Conservation (phyloP, 768 basidiomycete genomes). For the Termitomyces sp. region DNA sequence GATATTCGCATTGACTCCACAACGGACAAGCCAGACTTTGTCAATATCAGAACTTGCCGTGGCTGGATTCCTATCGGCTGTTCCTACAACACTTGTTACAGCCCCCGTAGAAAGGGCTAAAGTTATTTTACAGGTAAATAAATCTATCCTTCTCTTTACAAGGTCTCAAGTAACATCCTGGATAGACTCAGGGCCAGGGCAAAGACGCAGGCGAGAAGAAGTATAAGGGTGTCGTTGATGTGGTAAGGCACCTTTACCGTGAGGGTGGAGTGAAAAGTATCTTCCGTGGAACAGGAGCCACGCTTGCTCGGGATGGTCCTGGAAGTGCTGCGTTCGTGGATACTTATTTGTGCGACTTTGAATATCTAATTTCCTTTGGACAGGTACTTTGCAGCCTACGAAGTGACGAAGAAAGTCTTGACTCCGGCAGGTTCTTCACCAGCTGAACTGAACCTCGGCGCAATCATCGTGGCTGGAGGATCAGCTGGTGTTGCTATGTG, state of each 20-base stretch:
- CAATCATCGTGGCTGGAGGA: conserved; percentile 89
- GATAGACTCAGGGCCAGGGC: conserved; percentile 86
- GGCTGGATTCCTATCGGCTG: conserved; percentile 91
- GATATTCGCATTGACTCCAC: conserved; percentile 75
- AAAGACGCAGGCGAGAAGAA: conserved; percentile 38
- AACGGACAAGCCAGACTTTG: conserved; percentile 56
- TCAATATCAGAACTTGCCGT: conserved; percentile 77
- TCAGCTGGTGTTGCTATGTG: conserved; percentile 98
- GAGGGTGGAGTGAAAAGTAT: conserved; percentile 92
- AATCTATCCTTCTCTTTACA: conserved; percentile 7
- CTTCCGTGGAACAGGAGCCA: conserved; percentile 91
- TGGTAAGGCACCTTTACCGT: conserved; percentile 82
- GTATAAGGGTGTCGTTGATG: conserved; percentile 91
- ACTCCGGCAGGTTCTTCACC: conserved; percentile 79
- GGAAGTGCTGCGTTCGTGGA: conserved; percentile 87
- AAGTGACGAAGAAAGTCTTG: conserved; percentile 83
- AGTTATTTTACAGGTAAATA: conserved; percentile 80
- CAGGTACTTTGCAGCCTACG: conserved; percentile 97
- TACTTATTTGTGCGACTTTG: neutral
- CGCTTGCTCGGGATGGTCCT: conserved; percentile 90
- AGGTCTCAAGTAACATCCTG: conserved; percentile 5
- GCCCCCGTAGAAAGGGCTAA: conserved; percentile 97
- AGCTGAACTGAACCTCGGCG: conserved; percentile 75
- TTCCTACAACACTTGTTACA: conserved; percentile 89
- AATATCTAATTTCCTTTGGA: conserved; percentile 6